These are phyloP conservation scores for Linum usitatissimum DNA, from an alignment of 345 rosid genomes.

Conservation along the genomic window DNA sequence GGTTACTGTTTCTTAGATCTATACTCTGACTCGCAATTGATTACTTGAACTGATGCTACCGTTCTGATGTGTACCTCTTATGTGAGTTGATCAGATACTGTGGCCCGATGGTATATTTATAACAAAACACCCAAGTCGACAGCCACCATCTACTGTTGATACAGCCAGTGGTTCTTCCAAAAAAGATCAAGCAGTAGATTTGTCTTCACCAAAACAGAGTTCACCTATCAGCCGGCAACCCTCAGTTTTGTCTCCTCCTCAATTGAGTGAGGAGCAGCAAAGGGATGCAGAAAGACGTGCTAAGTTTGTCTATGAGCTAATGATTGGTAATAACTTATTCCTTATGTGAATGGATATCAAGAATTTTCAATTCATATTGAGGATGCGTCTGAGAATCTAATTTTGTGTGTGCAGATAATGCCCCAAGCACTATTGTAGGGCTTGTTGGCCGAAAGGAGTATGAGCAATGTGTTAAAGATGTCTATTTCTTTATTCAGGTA, in stretches of 20 bases:
- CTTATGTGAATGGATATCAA: neutral
- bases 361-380: neutral
- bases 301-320: slow-evolving; percentile 77
- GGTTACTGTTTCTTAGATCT: no score
- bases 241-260: slow-evolving; percentile 33
- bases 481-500: slow-evolving; percentile 96
- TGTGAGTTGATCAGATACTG: slow-evolving; percentile 48
- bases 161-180: slow-evolving; percentile 15
- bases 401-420: slow-evolving; percentile 47
- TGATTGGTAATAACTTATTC: slow-evolving; percentile 51
- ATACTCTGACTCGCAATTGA: neutral
- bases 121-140: slow-evolving; percentile 85
- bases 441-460: slow-evolving; percentile 92
- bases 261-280: slow-evolving; percentile 43
- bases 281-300: slow-evolving; percentile 73
- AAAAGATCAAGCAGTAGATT: slow-evolving; percentile 7
- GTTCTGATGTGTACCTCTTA: slow-evolving; percentile 5
- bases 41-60: neutral
- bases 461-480: slow-evolving; percentile 79
- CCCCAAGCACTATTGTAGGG: slow-evolving; percentile 69
- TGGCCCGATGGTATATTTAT: slow-evolving; percentile 99
- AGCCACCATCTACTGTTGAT: slow-evolving; percentile 27
- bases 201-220: slow-evolving; percentile 14
- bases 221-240: slow-evolving; percentile 25
- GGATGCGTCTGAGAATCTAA: neutral